Percentiles rank a stretch among this genome's conserved stretches.
These are phyloP conservation scores for Aspergillus pseudonomiae DNA, from an alignment of 2,329 filamentous ascomycete genomes.

Conservation along the genomic window DNA sequence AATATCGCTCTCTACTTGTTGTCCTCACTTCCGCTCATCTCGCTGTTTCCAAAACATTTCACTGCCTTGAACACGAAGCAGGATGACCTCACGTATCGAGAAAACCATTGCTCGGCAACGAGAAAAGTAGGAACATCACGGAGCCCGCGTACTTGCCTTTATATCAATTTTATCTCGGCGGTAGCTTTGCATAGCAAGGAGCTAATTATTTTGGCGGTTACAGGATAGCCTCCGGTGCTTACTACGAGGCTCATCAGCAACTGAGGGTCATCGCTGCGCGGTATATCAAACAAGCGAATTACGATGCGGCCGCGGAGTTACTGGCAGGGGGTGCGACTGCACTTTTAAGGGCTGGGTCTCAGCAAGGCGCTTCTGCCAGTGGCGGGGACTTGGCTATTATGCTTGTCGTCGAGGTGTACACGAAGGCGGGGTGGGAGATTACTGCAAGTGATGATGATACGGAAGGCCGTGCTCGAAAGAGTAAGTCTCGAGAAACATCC, in stretches of 20 bases:
- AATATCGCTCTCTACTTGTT: not conserved
- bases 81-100: slow-evolving; percentile 58
- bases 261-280: slow-evolving; percentile 92
- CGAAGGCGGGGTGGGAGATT: slow-evolving; percentile 74
- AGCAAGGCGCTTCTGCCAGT: slow-evolving; percentile 90
- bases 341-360: slow-evolving; percentile 62
- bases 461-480: slow-evolving; percentile 67
- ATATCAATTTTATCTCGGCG: not conserved
- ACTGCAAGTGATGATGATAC: slow-evolving; percentile 58
- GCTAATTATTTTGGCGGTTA: slow-evolving; percentile 11
- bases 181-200: not conserved
- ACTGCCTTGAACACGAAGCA: slow-evolving; percentile 5
- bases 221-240: slow-evolving; percentile 87
- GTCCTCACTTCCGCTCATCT: not conserved
- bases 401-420: slow-evolving; percentile 87
- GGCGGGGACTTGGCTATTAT: slow-evolving; percentile 87
- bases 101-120: slow-evolving; percentile 77
- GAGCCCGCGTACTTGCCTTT: not conserved
- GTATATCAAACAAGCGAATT: slow-evolving; percentile 87
- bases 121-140: slow-evolving; percentile 61
- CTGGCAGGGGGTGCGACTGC: slow-evolving; percentile 81
- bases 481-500: slow-evolving; percentile 25
- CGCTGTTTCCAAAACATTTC: not conserved
- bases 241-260: slow-evolving; percentile 98
- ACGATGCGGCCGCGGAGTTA: slow-evolving; percentile 81